phyloP scores from a whole-genome alignment of 192 early-diverging fungal genomes.

The Kappamyces sp. region DNA sequence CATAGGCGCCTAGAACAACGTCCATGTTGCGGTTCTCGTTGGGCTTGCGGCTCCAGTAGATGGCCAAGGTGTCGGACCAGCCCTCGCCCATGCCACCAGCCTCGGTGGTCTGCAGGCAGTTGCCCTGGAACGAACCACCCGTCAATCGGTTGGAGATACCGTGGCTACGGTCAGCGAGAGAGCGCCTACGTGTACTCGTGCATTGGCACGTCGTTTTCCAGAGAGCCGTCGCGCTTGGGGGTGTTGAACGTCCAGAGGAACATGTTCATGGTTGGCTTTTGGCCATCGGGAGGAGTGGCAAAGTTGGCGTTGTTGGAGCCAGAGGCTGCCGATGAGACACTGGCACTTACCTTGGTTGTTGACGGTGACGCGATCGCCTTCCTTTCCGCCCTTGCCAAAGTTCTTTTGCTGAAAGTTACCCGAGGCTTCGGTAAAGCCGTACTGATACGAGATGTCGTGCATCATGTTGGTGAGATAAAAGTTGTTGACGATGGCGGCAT shows the following conservation, averaged over 20 bases:
- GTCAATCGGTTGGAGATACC: conserved; percentile 32
- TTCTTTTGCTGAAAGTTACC: conserved; percentile 56
- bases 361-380: conserved; percentile 43
- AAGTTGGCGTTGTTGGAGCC: conserved; percentile 46
- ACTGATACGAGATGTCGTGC: conserved; percentile 21
- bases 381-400: conserved; percentile 48
- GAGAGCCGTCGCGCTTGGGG: conserved; percentile 45
- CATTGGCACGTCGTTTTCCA: conserved; percentile 14
- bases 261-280: conserved; percentile 22
- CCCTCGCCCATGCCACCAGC: conserved; percentile 30
- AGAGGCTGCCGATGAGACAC: background rate
- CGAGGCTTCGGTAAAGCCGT: conserved; percentile 23
- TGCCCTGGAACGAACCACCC: conserved; percentile 22
- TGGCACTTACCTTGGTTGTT: conserved; percentile 20
- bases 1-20: conserved; percentile 1
- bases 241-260: conserved; percentile 22
- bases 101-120: conserved; percentile 27
- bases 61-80: conserved; percentile 27
- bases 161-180: conserved; percentile 5
- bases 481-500: conserved; percentile 14
- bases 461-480: conserved; percentile 17
- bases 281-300: conserved; percentile 48
- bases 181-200: conserved; percentile 26
- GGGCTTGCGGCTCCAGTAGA: background rate
- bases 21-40: background rate